Base-by-base conservation (phyloP, 495 filamentous ascomycete genomes). In the Neurospora sublineolata region DNA sequence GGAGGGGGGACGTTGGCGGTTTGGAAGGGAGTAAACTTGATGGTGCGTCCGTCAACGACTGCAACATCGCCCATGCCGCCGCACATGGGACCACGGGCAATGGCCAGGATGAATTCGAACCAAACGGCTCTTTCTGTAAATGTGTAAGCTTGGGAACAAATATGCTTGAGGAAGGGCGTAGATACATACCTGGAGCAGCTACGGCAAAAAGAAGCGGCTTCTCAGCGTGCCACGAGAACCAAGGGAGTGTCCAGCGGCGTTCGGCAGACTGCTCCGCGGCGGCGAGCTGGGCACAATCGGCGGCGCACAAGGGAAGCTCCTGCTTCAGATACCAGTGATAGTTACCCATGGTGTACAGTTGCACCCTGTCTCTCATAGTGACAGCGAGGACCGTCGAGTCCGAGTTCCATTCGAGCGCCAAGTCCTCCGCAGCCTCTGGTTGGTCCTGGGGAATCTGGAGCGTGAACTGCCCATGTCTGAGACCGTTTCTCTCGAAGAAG, bases 271-370 rank as follows among this genome's bases (percentile, higher is more conserved):
- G 41, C 37, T 33, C 37, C 20, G 40, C 81, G 33, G 33, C 33
- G 33, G 33, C 33, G 71, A 89, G 79, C 27, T 72, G 73, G 4
- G 73, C 72, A 7, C 72, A 70, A 3, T 67, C 14, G 33, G 33
- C 33, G 33, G 4, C 1, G 73, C 79, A 36, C 86, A 81, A 4
- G 80, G 81, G 81, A 16, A 94, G 84, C 77, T 99, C 95, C 81
- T 97, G 94, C 81, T 98, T 99, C n/a, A 98, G 83, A 77, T 98
- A 98, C 85, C 94, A 98, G 76, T 99, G 92, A 76, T 99, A 99
- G 78, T 99, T 99, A 10, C 94, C 92, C 84, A 91, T 95, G 3
- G 92, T 96, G 94, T 95, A 99, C n/a, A 98, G 82, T 75, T 99
- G 95, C 18, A 94, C 82, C 46, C 90, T 86, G 73, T 97, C 89